Evolutionary conservation across 768 basidiomycete species (phyloP).

Genomic region (Ephemerocybe angulata): DNA sequence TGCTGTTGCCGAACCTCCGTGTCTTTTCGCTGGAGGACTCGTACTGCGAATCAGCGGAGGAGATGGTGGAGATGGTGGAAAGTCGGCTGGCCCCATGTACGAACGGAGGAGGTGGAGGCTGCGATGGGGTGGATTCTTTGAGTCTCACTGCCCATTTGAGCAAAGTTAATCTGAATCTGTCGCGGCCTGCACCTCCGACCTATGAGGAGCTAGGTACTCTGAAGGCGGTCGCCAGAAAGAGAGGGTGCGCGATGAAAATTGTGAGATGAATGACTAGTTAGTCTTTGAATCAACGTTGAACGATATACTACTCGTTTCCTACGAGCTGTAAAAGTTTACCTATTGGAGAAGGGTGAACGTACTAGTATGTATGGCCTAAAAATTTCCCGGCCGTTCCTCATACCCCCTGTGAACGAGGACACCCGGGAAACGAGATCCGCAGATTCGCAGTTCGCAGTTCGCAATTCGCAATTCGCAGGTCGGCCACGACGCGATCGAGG

Average conservation of each 20-base stretch:
- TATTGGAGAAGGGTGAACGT: too few relatives aligned
- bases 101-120: neutral
- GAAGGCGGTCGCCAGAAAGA: slow-evolving; percentile 9
- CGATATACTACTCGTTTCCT: too few relatives aligned
- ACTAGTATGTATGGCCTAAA: too few relatives aligned
- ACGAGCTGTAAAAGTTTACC: too few relatives aligned
- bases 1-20: slow-evolving; percentile 6
- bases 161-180: slow-evolving; percentile 15
- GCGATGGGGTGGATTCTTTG: neutral
- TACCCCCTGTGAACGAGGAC: too few relatives aligned
- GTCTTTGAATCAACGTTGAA: too few relatives aligned
- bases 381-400: too few relatives aligned
- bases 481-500: too few relatives aligned
- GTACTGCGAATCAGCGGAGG: slow-evolving; percentile 4
- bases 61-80: slow-evolving; percentile 3
- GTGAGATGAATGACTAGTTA: neutral
- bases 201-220: slow-evolving; percentile 17
- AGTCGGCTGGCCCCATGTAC: neutral
- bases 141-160: neutral
- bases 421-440: too few relatives aligned
- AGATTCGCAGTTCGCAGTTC: too few relatives aligned
- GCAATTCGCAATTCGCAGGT: too few relatives aligned
- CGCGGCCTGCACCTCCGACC: slow-evolving; percentile 13
- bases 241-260: slow-evolving; percentile 6
- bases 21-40: slow-evolving; percentile 5